Percentiles rank a stretch among this genome's conserved stretches.
phyloP scores from a whole-genome alignment of 371 early-diverging fungal genomes.

The Haplosporangium sp. region DNA sequence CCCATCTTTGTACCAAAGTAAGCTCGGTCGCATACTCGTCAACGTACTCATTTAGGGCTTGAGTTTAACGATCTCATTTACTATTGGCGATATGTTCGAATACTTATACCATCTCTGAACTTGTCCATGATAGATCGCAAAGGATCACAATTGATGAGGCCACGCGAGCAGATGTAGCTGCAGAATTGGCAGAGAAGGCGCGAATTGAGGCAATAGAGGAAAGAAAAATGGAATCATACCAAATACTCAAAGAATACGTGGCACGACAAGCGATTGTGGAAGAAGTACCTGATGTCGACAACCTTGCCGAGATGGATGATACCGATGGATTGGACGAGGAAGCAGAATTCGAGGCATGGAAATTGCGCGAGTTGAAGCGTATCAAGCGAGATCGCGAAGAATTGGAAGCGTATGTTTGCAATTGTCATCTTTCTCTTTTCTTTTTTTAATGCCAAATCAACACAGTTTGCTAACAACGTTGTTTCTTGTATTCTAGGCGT shows the following conservation, averaged over 20 bases:
- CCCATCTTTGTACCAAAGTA: constrained; percentile 92
- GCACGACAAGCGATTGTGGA: constrained; percentile 63
- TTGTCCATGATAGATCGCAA: constrained; percentile 59
- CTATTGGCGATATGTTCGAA: too few species aligned
- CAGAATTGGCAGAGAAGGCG: constrained; percentile 69
- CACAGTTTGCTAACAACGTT: too few species aligned
- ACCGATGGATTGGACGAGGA: constrained; percentile 89
- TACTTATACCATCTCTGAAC: neutral
- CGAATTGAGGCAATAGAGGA: constrained; percentile 68
- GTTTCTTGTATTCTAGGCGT: constrained; percentile 56
- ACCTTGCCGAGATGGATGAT: constrained; percentile 79
- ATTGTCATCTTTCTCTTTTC: constrained; percentile 1
- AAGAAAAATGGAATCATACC: constrained; percentile 79
- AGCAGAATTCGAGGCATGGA: constrained; percentile 93
- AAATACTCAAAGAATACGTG: constrained; percentile 79
- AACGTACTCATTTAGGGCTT: neutral
- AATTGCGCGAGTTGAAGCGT: constrained; percentile 89
- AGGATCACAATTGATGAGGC: constrained; percentile 77
- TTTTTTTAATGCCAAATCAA: neutral
- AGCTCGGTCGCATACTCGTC: neutral
- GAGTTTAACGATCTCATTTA: too few species aligned
- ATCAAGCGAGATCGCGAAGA: constrained; percentile 90
- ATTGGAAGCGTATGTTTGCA: constrained; percentile 69
- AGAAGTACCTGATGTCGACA: constrained; percentile 52
- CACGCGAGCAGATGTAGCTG: constrained; percentile 69